Evolutionary conservation across 768 basidiomycete genomes (phyloP).

Genomic region (Russula lepida): DNA sequence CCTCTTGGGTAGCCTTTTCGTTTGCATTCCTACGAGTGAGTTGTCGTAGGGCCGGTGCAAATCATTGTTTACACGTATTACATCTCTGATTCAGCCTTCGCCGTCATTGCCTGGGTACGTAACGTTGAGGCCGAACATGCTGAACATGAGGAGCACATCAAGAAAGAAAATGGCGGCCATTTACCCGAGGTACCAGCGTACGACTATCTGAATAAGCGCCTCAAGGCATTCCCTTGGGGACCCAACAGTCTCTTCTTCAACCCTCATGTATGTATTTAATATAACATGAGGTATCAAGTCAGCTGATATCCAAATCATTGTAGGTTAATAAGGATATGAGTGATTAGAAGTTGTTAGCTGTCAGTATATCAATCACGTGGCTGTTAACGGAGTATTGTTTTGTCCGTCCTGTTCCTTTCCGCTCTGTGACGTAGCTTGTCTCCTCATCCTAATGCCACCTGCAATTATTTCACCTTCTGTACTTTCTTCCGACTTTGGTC

Average conservation of each 20-base stretch:
- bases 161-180: conserved; percentile 61
- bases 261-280: conserved; percentile 41
- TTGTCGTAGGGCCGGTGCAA: conserved; percentile 15
- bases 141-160: conserved; percentile 62
- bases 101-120: conserved; percentile 37
- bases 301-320: conserved; percentile 4
- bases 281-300: neutral
- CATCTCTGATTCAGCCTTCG: conserved; percentile 19
- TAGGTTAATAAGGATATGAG: conserved; percentile 62
- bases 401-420: neutral
- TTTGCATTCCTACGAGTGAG: conserved; percentile 69
- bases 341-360: conserved; percentile 23
- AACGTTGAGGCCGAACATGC: conserved; percentile 55
- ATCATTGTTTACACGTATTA: neutral
- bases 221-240: conserved; percentile 83
- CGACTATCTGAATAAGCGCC: conserved; percentile 67
- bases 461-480: conserved; percentile 96
- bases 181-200: conserved; percentile 65
- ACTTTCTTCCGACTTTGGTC: conserved; percentile 93
- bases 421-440: neutral
- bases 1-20: conserved; percentile 48
- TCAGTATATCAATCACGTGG: neutral
- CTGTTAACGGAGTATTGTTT: neutral
- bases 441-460: conserved; percentile 52
- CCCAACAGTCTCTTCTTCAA: conserved; percentile 79